These are phyloP conservation scores for Solanum tarijense DNA, from an alignment of 257 asterid genomes.

Conservation along the genomic window DNA sequence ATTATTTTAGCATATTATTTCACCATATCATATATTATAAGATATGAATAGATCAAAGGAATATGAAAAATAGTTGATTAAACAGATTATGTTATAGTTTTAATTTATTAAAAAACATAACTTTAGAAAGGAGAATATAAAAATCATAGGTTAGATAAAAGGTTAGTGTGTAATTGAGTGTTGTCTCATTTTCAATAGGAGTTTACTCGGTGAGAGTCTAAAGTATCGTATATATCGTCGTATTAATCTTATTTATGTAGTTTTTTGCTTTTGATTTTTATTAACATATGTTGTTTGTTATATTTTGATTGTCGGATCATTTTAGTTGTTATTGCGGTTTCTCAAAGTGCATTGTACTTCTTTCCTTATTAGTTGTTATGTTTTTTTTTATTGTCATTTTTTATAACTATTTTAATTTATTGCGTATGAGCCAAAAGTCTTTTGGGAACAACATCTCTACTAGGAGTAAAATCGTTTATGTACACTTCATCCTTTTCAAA, in stretches of 20 bases:
- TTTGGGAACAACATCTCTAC: not conserved
- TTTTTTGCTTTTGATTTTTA: not conserved
- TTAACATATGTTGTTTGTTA: not conserved
- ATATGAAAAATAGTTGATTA: not conserved
- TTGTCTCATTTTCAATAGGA: not conserved
- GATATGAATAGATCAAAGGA: not conserved
- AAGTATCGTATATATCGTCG: not conserved
- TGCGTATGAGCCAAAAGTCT: rapidly evolving
- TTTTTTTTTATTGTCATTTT: not conserved
- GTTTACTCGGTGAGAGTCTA: not conserved
- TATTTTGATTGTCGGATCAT: not conserved
- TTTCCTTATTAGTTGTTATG: not conserved
- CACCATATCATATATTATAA: not conserved
- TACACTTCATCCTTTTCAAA: not conserved
- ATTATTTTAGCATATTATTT: not conserved
- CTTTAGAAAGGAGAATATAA: not conserved
- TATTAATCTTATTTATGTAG: not conserved
- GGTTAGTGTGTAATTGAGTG: not conserved
- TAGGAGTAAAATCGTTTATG: not conserved
- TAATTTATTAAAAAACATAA: rapidly evolving
- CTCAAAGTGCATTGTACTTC: rapidly evolving
- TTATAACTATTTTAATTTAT: not conserved
- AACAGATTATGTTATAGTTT: rapidly evolving
- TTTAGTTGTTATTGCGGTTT: not conserved
- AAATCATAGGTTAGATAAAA: not conserved